Evolutionary conservation across 331 rosid species (phyloP).

Genomic region (Telfairia occidentalis): DNA sequence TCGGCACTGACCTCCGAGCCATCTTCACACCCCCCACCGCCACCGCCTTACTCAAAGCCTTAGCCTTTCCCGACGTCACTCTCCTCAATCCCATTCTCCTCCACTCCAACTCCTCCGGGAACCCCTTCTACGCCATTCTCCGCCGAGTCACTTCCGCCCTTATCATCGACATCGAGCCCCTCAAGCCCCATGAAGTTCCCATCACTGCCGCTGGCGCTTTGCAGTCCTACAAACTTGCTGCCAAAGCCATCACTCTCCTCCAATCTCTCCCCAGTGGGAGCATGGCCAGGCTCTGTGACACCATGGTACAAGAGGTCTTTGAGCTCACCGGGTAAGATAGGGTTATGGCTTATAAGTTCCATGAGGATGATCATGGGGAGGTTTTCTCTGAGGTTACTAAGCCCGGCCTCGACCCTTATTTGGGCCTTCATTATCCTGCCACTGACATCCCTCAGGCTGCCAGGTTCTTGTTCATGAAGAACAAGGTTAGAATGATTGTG

Average conservation of each 20-base stretch:
- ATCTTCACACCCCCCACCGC: conserved; percentile 78
- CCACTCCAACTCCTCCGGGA: conserved; percentile 90
- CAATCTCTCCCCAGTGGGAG: conserved; percentile 89
- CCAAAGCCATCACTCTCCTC: conserved; percentile 77
- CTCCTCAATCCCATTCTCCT: conserved; percentile 86
- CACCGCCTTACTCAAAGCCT: conserved; percentile 82
- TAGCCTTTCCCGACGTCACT: conserved; percentile 74
- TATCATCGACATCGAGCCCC: conserved; percentile 89
- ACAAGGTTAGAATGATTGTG: conserved; percentile 89
- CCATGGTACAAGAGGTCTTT: conserved; percentile 94
- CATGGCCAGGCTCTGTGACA: conserved; percentile 80
- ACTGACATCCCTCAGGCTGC: conserved; percentile 95
- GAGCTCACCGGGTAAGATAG: conserved; percentile 93
- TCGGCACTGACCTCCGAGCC: conserved; percentile 64
- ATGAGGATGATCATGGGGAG: conserved; percentile 94
- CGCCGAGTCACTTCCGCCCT: conserved; percentile 75
- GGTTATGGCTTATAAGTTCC: conserved; percentile 95
- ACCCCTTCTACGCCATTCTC: conserved; percentile 75
- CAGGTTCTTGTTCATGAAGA: conserved; percentile 77
- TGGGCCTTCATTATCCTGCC: conserved; percentile 31
- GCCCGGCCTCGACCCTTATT: conserved; percentile 74
- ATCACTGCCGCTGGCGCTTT: conserved; percentile 92
- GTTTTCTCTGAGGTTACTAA: conserved; percentile 73
- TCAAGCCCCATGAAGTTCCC: conserved; percentile 87
- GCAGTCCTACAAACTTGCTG: conserved; percentile 90